Base-by-base conservation (phyloP, 169 alveolate genomes). In the Plasmodium knowlesi region DNA sequence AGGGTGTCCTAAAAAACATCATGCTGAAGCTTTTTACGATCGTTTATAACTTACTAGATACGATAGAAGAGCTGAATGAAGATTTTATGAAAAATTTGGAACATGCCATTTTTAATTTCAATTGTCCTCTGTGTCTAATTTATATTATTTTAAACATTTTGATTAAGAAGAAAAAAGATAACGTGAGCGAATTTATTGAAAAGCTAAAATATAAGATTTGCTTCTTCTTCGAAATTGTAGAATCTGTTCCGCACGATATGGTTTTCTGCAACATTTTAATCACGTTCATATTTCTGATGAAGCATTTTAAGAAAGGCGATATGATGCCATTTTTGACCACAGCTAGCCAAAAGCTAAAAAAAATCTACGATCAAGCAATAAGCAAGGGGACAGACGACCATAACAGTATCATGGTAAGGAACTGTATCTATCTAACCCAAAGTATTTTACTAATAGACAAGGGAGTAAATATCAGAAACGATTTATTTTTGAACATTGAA, bases 1-100 rank as follows among this genome's bases (percentile, higher is more conserved):
- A 46, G 9, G 93, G 93, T 10, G 67, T 85, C 39, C 43, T 85
- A 76, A 85, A 85, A 43, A 85, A 85, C 79, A 85, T 85, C 67
- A 74, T 85, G 85, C 41, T 85, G 81, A 85, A 85, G 67, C 43
- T 85, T 34, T 85, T 85, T 37, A 85, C 93, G 14, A 85, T 85
- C 37, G 39, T 85, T 76, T 85, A 74, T 53, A 85, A 85, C 67
- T 76, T 85, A 34, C 41, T 85, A 43, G 86, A 85, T 41, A 85
- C 32, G 41, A 85, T 54, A 16, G 71, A 85, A 30, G 93, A 85
- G 70, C 19, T 74, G 54, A 74, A 50, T 74, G 86, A 85, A 41
- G 67, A 37, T 12, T 85, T 85, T 57, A 74, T 85, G 71, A 37
- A 74, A 53, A 85, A 41, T 34, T 30, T 85, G 80, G 93, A 85